These are phyloP conservation scores for Scleroderma citrinum DNA, from an alignment of 768 basidiomycete species.

Conservation along the genomic window DNA sequence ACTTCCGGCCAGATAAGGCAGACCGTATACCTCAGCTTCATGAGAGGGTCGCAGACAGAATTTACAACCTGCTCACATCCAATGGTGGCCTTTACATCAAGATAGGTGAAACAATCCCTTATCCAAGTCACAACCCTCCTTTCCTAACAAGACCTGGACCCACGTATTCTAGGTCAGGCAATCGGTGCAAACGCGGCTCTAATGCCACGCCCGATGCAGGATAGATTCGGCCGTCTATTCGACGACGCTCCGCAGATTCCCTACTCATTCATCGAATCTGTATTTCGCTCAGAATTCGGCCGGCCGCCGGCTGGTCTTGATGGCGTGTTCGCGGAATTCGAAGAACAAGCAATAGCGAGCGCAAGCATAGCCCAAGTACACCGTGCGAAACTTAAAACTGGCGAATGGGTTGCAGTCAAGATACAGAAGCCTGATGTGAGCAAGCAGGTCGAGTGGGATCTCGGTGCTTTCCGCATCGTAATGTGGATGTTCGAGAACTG, in stretches of 20 bases:
- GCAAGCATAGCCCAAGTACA: slow-evolving; percentile 95
- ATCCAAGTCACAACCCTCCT: slow-evolving; percentile 3
- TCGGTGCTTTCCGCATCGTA: slow-evolving; percentile 60
- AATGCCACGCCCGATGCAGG: slow-evolving; percentile 77
- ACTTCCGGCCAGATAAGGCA: slow-evolving; percentile 70
- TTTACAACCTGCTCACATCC: slow-evolving; percentile 69
- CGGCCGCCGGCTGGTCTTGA: slow-evolving; percentile 56
- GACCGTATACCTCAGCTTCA: slow-evolving; percentile 77
- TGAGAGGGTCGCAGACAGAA: slow-evolving; percentile 72
- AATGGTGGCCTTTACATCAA: slow-evolving; percentile 89
- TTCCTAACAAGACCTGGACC: not conserved
- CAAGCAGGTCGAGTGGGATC: slow-evolving; percentile 83
- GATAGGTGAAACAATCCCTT: slow-evolving; percentile 43
- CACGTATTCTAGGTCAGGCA: slow-evolving; percentile 47
- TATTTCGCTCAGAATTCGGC: slow-evolving; percentile 68
- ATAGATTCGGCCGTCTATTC: slow-evolving; percentile 77
- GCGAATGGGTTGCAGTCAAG: slow-evolving; percentile 85
- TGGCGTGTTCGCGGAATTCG: slow-evolving; percentile 76
- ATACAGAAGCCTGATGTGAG: slow-evolving; percentile 85
- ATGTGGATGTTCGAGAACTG: slow-evolving; percentile 78
- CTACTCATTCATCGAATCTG: slow-evolving; percentile 58
- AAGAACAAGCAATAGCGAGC: slow-evolving; percentile 71
- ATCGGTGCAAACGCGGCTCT: slow-evolving; percentile 83
- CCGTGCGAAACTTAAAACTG: slow-evolving; percentile 51
- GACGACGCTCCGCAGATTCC: slow-evolving; percentile 87